Conservation (phyloP, 208 protist genomes). For the Trypanosoma caninum region DNA sequence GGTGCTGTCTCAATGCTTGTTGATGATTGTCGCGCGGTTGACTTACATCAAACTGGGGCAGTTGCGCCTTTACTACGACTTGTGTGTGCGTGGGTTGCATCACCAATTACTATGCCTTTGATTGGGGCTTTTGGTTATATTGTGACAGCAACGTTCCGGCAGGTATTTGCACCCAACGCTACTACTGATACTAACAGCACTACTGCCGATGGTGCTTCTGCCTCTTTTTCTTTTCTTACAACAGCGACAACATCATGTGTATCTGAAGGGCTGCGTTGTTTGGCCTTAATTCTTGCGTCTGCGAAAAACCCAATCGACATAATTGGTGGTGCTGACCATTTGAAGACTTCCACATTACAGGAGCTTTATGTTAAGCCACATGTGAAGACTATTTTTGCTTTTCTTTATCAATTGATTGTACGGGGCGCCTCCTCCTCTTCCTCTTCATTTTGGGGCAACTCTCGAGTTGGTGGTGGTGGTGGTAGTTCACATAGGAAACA, state of each 20-base stretch:
- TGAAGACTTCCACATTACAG: constrained; percentile 48
- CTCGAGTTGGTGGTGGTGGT: not conserved
- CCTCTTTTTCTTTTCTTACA: not conserved
- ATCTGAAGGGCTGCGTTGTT: constrained; percentile 58
- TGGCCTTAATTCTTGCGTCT: constrained; percentile 59
- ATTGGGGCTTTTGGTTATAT: constrained; percentile 45
- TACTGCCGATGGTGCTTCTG: not conserved
- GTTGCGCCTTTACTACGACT: constrained; percentile 70
- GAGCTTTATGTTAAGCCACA: constrained; percentile 52
- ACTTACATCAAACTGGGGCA: constrained; percentile 26
- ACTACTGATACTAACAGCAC: not conserved
- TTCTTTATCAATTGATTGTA: constrained; percentile 69
- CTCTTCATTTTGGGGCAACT: not conserved
- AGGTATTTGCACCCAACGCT: constrained; percentile 62
- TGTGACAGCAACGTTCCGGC: constrained; percentile 53
- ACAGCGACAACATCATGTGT: not conserved
- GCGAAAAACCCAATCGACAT: constrained; percentile 42
- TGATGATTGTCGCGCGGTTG: not conserved
- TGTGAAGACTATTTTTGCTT: constrained; percentile 55
- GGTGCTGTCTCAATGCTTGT: constrained; percentile 18
- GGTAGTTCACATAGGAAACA: not conserved
- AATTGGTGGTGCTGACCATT: constrained; percentile 2
- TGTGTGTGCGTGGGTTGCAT: constrained; percentile 57
- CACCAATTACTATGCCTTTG: constrained; percentile 47
- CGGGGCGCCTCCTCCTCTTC: constrained; percentile 21